Conservation (phyloP, 1,139 yeast species). For the Yamadazyma jaroonii region DNA sequence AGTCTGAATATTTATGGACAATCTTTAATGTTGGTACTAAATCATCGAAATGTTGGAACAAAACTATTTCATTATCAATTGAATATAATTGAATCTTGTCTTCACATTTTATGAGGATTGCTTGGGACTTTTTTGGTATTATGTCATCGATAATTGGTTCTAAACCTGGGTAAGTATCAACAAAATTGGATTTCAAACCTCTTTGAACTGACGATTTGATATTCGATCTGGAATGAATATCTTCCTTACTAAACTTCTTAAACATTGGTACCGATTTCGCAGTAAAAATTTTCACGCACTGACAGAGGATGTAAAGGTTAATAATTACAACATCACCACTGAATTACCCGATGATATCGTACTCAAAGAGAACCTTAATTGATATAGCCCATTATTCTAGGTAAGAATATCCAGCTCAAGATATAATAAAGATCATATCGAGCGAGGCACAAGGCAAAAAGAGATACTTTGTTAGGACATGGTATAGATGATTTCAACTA, state of each 20-base stretch:
- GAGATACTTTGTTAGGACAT: background rate
- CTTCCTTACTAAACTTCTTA: slow-evolving; percentile 78
- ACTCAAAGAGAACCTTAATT: slow-evolving; percentile 67
- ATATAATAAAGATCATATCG: slow-evolving; percentile 29
- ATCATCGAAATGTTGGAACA: slow-evolving; percentile 84
- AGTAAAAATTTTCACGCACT: slow-evolving; percentile 6
- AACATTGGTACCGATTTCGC: slow-evolving; percentile 32
- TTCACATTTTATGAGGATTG: slow-evolving; percentile 80
- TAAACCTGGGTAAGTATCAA: slow-evolving; percentile 66
- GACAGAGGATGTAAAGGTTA: slow-evolving; percentile 49
- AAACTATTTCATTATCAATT: slow-evolving; percentile 68
- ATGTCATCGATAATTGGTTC: slow-evolving; percentile 77
- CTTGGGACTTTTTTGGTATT: slow-evolving; percentile 89
- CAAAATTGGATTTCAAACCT: slow-evolving; percentile 71
- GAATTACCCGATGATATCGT: slow-evolving; percentile 56
- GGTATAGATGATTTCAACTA: too few species aligned
- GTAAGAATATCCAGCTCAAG: slow-evolving; percentile 56
- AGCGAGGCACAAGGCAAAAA: slow-evolving; percentile 68
- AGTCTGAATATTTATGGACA: slow-evolving; percentile 79
- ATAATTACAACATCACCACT: slow-evolving; percentile 73
- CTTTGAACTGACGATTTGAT: slow-evolving; percentile 92
- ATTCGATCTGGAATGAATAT: slow-evolving; percentile 85
- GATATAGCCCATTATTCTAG: slow-evolving; percentile 55
- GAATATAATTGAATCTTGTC: slow-evolving; percentile 81
- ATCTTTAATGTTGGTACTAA: slow-evolving; percentile 72